Evolutionary conservation across 2,329 filamentous ascomycete species (phyloP), one percentile per base, ranked within the genome.

Genomic region (Pseudogymnoascus sp.): DNA sequence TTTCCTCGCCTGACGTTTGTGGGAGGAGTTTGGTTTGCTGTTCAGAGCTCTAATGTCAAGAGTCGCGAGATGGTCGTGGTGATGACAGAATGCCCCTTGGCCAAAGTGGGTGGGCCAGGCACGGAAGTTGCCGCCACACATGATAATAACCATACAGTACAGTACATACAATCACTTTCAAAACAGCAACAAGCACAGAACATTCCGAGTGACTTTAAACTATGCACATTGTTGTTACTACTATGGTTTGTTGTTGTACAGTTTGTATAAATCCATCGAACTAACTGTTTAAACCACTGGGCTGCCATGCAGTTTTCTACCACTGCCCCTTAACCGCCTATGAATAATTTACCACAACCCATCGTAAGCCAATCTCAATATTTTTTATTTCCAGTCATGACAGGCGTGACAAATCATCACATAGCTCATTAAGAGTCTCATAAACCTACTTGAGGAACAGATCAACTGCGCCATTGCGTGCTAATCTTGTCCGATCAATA

Each of bases 381-480:
- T 56, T 33, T 56, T 56, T 56, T 56, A 33, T 56, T 33, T 56
- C 50, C 50, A 56, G 50, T 56, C 50, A 56, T 56, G 28, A 56
- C 28, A 35, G 28, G 50, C 50, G 28, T 56, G 28, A 56, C 18
- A 56, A 56, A 33, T 56, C 12, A 56, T 33, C 28, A 1, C 18
- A 16, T 56, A 21, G 28, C 28, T 56, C 28, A 10, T 11, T 14
- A 11, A 33, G 28, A 56, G 50, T 31, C 10, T 14, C 25, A 16
- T 40, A 40, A 69, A 61, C 70, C 70, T 73, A 74, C 68, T 70
- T 72, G 64, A 87, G 80, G 75, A 87, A 87, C 70, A 88, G 77
- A 71, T 88, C 85, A 47, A 82, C 82, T 66, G 78, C 80, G 53
- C 84, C 85, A 70, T 86, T 87, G 64, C 84, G 79, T 67, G 82